Evolutionary conservation across 1,284 basidiomycete genomes (phyloP).

Genomic region (Irpex sp.): DNA sequence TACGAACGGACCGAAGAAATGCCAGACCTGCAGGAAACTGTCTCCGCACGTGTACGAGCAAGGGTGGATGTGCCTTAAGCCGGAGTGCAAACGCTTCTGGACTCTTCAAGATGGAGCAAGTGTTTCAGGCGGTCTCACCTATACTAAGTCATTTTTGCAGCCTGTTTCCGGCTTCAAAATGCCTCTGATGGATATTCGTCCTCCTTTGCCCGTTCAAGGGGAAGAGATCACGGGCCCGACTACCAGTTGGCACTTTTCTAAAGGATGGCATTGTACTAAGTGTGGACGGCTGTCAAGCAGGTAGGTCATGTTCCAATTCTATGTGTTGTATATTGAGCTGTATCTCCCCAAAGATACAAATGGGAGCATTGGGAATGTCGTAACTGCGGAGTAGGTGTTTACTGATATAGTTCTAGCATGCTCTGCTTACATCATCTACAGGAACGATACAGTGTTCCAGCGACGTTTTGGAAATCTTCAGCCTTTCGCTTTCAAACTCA

Average conservation of each 20-base stretch:
- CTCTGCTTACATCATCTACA: background rate
- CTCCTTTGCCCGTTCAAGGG: conserved; percentile 38
- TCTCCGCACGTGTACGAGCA: conserved; percentile 63
- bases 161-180: conserved; percentile 31
- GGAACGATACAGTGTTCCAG: background rate
- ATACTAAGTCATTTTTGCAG: conserved; percentile 55
- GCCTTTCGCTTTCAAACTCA: conserved; percentile 7
- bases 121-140: conserved; percentile 47
- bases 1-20: conserved; percentile 7
- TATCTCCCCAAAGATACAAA: conserved; percentile 58
- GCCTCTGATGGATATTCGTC: conserved; percentile 36
- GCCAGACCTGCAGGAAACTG: conserved; percentile 21
- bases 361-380: conserved; percentile 82
- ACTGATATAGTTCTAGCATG: background rate
- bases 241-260: conserved; percentile 63
- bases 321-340: conserved; percentile 14
- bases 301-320: conserved; percentile 42
- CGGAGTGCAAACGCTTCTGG: conserved; percentile 68
- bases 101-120: conserved; percentile 30
- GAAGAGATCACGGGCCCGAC: conserved; percentile 43
- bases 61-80: conserved; percentile 71
- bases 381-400: conserved; percentile 51
- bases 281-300: conserved; percentile 82
- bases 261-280: conserved; percentile 71
- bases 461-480: background rate